These are phyloP conservation scores for Cylindrodendrum hubeiense DNA, from an alignment of 2,329 filamentous ascomycete genomes.

Conservation along the genomic window DNA sequence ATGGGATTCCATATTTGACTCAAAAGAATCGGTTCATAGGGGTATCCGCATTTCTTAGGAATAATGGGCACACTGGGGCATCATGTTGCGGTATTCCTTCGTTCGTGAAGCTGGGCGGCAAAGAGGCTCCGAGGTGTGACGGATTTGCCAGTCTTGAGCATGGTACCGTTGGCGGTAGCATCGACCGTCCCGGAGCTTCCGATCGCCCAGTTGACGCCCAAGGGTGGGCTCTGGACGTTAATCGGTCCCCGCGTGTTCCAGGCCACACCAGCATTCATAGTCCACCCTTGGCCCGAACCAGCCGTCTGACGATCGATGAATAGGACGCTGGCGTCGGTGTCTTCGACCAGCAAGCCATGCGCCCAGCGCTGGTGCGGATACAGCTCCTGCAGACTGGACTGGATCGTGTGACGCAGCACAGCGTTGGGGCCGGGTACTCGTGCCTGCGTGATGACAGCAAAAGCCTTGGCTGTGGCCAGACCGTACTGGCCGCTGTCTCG, in stretches of 20 bases:
- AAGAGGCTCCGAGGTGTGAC: constrained; percentile 35
- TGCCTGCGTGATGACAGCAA: constrained; percentile 32
- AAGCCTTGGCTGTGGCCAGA: constrained; percentile 15
- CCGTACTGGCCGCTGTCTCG: constrained; percentile 35
- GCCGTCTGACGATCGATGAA: constrained; percentile 30
- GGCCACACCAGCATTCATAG: constrained; percentile 38
- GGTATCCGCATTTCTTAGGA: too few relatives aligned
- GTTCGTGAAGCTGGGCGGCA: constrained; percentile 25
- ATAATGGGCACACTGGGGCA: too few relatives aligned
- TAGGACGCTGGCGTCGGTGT: constrained; percentile 1
- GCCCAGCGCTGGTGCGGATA: constrained; percentile 42
- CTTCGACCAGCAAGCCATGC: constrained; percentile 37
- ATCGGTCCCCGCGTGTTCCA: constrained; percentile 32
- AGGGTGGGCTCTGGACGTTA: constrained; percentile 31
- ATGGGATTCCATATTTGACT: too few relatives aligned
- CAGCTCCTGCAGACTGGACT: constrained; percentile 30
- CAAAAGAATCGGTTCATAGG: too few relatives aligned
- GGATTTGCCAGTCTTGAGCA: background rate
- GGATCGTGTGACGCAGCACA: constrained; percentile 29
- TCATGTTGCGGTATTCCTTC: too few relatives aligned
- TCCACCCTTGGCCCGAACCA: constrained; percentile 39
- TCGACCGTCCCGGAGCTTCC: constrained; percentile 17
- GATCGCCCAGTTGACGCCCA: constrained; percentile 40
- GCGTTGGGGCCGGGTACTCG: constrained; percentile 34
- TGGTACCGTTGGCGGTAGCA: constrained; percentile 25